Base-by-base conservation (phyloP, 305 asterid genomes). In the Andrographis paniculata region DNA sequence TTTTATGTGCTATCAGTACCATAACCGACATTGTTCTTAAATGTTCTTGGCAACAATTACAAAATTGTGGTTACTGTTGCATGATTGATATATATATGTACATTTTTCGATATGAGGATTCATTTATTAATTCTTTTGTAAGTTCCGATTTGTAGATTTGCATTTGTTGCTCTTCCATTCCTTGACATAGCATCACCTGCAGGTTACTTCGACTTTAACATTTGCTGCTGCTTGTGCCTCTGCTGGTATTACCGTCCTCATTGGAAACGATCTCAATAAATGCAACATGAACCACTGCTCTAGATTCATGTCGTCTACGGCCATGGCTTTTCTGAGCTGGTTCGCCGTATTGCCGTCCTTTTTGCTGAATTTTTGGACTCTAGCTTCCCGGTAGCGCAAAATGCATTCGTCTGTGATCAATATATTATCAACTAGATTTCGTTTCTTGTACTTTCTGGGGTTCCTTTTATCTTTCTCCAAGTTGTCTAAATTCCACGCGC, bases 181-280 rank as follows among this genome's bases (percentile, higher is more conserved):
- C 58, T 31, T 20, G 15, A 6, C 33, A 23, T 14, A 9, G 7
- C 53, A 20, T 53, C 31, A 27, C 44, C 19, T 71, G 74, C 93
- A 88, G 94, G 56, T 89, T 53, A 85, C 93, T 17, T 86, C 98
- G 3, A 86, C 92, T 17, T 70, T 89, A 53, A 89, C 98, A 54
- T 89, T 89, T 65, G 91, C 95, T 49, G 94, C 96, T 57, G 98
- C 98, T 8, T 82, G 94, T 65, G 92, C 96, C 11, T 80, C 96
- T 5, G 98, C 98, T 52, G 95, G 98, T 27, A 80, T 86, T 66
- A 91, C 98, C 1, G 95, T 82, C 61, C 88, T 86, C 40, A 82
- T 91, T 19, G 82, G 94, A 38, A 91, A 91, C 12, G 98, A 89
- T 58, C 73, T 85, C 19, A 76, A 70, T 20, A 78, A 48, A 50